Base-by-base conservation (phyloP, 306 rosid genomes). In the Cucumis hystrix region DNA sequence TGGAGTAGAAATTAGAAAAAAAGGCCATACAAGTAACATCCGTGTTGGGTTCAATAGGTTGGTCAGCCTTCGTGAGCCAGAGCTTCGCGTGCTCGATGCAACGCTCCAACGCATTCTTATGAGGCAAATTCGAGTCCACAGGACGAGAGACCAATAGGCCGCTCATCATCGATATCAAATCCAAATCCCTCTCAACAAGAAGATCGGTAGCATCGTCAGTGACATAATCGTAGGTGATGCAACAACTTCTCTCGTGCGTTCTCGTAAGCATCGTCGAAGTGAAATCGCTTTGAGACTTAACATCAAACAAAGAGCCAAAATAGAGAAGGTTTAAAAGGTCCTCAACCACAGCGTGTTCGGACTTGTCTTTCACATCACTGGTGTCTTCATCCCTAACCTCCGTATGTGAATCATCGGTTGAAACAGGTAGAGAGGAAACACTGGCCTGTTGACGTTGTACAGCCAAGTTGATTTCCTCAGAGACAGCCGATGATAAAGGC, bases 141-240 rank as follows among this genome's bases (percentile, higher is more conserved):
- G 99, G 97, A 7, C 99, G 85, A 1, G 99, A 89, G 47, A 89
- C 86, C 87, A 96, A 81, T 7, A 96, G 56, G 5, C 91, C 91
- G 7, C 92, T 83, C 63, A 88, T 77, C 74, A 76, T 49, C 9
- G 99, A 88, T 74, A 96, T 84, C 86, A 83, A 85, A 74, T 96
- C 97, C 85, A 96, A 80, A 79, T 96, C 99, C 78, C 83, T 87
- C 89, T 92, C 98, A 8, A 88, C 84, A 0, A 96, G 98, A 83
- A 88, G 93, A 88, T 96, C 99, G 23, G 96, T 91, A 17, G 97
- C 98, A 74, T 96, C 99, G 79, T 96, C 99, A 3, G 97, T 91
- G 76, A 96, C 97, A 66, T 91, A 91, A 43, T 96, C 99, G 55
- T 96, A 96, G 61, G 99, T 96, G 84, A 96, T 79, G 86, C 99